Evolutionary conservation across 805 yeast species (phyloP).

Genomic region (Torulaspora franciscae): DNA sequence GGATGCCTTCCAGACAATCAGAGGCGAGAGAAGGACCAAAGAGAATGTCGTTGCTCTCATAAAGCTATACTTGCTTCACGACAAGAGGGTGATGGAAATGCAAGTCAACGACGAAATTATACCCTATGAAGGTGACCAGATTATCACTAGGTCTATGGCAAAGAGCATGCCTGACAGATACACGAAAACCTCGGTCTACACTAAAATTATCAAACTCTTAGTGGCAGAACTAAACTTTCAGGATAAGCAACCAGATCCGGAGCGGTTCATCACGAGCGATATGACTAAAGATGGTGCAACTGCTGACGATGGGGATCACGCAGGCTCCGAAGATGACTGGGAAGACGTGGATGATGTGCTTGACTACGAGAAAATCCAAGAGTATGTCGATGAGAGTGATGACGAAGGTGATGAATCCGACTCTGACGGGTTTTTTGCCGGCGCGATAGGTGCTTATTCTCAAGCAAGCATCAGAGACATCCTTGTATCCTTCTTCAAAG

Average conservation of each 20-base stretch:
- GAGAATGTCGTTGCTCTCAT: conserved; percentile 66
- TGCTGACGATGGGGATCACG: conserved; percentile 33
- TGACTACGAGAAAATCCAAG: conserved; percentile 56
- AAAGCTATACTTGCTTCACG: conserved; percentile 56
- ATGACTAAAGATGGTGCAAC: conserved; percentile 19
- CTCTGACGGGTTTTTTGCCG: conserved; percentile 5
- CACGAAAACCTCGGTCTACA: conserved; percentile 61
- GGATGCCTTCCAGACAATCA: conserved; percentile 68
- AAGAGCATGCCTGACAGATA: conserved; percentile 56
- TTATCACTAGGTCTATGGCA: conserved; percentile 83
- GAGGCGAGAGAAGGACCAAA: conserved; percentile 71
- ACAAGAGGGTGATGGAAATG: conserved; percentile 46
- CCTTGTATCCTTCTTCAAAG: conserved; percentile 51
- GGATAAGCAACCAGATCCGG: conserved; percentile 42
- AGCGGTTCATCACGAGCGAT: conserved; percentile 29
- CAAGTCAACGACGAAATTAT: conserved; percentile 74
- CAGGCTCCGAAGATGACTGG: conserved; percentile 52
- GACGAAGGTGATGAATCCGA: conserved; percentile 33
- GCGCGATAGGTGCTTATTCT: conserved; percentile 15
- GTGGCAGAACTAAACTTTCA: conserved; percentile 67
- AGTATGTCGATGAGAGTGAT: conserved; percentile 41
- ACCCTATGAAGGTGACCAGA: conserved; percentile 54
- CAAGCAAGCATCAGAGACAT: conserved; percentile 33
- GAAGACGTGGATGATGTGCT: conserved; percentile 73
- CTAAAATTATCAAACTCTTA: conserved; percentile 68